Percentiles rank a stretch among this genome's conserved stretches.
Conservation (phyloP, 2,329 filamentous ascomycete genomes). For the Fusarium sp. region DNA sequence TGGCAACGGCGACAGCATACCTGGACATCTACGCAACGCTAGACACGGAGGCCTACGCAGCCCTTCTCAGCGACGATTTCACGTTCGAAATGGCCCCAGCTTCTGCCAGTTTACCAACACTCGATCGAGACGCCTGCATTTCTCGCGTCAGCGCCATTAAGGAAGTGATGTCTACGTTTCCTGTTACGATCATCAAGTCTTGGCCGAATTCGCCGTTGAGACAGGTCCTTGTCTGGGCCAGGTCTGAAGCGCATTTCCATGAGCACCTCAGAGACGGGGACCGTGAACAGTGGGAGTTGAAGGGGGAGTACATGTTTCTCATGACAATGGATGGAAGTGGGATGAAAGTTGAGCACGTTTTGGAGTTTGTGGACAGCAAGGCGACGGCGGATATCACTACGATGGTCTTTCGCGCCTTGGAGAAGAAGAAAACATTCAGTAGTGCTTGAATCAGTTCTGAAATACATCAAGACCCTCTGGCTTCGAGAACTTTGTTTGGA, state of each 20-base stretch:
- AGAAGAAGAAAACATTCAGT: not conserved
- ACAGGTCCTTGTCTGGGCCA: not conserved
- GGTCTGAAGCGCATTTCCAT: not conserved
- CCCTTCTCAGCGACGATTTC: not conserved
- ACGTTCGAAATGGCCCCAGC: not conserved
- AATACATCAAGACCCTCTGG: too few relatives aligned
- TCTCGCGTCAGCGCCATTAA: not conserved
- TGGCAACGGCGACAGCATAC: not conserved
- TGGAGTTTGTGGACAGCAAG: not conserved
- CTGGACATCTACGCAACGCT: not conserved
- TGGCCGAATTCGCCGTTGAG: not conserved
- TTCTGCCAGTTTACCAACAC: not conserved
- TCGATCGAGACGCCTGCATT: not conserved
- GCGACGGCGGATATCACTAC: not conserved
- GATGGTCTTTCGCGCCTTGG: not conserved
- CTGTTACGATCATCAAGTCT: not conserved
- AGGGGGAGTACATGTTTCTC: not conserved
- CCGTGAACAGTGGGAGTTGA: not conserved
- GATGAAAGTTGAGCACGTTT: not conserved
- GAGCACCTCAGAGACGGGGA: not conserved
- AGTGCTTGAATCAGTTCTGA: not conserved
- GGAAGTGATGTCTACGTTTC: not conserved
- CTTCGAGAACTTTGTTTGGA: too few relatives aligned
- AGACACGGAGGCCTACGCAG: not conserved
- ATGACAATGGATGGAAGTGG: not conserved